A percentile compares a stretch with the other conserved stretches of the same genome.
These are phyloP conservation scores for Debaryomyces singareniensis DNA, from an alignment of 1,139 yeast species.

Conservation along the genomic window DNA sequence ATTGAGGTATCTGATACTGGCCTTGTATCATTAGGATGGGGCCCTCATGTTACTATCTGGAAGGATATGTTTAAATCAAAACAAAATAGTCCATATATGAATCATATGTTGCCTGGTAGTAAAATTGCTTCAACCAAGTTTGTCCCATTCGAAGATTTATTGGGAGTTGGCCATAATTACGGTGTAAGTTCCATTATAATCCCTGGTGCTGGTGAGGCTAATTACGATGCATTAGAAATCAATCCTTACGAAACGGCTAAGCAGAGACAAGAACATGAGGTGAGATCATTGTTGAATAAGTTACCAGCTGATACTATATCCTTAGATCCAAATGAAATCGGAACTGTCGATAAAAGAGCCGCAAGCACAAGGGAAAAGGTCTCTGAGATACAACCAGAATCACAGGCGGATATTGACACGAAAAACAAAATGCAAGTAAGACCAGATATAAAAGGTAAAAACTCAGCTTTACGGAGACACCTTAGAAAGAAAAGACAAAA, in stretches of 20 bases:
- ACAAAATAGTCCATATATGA: slow-evolving; percentile 84
- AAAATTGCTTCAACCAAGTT: slow-evolving; percentile 61
- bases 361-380: slow-evolving; percentile 58
- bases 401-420: slow-evolving; percentile 29
- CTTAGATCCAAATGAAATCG: slow-evolving; percentile 83
- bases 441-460: slow-evolving; percentile 69
- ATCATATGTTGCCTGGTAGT: slow-evolving; percentile 77
- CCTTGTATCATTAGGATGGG: slow-evolving; percentile 83
- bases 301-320: slow-evolving; percentile 89
- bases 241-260: slow-evolving; percentile 90
- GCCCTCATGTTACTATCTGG: slow-evolving; percentile 90
- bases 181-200: slow-evolving; percentile 79
- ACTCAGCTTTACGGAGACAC: slow-evolving; percentile 75
- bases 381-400: slow-evolving; percentile 46
- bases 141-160: slow-evolving; percentile 93
- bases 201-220: slow-evolving; percentile 98
- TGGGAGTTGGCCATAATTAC: slow-evolving; percentile 77
- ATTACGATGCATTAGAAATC: slow-evolving; percentile 87
- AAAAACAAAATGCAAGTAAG: slow-evolving; percentile 38
- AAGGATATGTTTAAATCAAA: slow-evolving; percentile 57
- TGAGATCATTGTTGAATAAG: slow-evolving; percentile 78
- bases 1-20: slow-evolving; percentile 85
- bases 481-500: slow-evolving; percentile 81
- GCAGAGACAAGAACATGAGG: slow-evolving; percentile 93
- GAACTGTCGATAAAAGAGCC: slow-evolving; percentile 73